These are phyloP conservation scores for Taiwanofungus camphoratus DNA, from an alignment of 1,284 basidiomycete genomes.

Conservation along the genomic window DNA sequence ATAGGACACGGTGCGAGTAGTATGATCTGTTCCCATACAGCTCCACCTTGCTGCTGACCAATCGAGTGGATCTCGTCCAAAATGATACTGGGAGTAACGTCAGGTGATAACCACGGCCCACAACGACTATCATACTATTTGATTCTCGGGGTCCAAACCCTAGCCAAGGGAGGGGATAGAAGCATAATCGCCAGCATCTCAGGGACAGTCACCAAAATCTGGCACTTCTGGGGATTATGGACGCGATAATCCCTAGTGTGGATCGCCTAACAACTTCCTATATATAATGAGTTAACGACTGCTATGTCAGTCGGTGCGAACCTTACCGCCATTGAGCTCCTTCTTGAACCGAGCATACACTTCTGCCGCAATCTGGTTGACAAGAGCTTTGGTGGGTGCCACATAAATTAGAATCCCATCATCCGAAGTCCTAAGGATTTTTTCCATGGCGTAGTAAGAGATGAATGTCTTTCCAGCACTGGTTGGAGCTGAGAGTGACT, in stretches of 20 bases:
- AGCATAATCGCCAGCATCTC: slow-evolving; percentile 65
- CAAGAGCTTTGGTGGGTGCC: slow-evolving; percentile 69
- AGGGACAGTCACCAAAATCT: slow-evolving; percentile 68
- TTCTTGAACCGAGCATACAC: slow-evolving; percentile 66
- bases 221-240: slow-evolving; percentile 58
- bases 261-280: slow-evolving; percentile 59
- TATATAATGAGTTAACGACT: background rate
- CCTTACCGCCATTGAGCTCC: slow-evolving; percentile 41
- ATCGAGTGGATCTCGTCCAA: slow-evolving; percentile 71
- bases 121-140: slow-evolving; percentile 39
- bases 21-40: slow-evolving; percentile 68
- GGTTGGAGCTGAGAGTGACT: slow-evolving; percentile 43
- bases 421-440: slow-evolving; percentile 51
- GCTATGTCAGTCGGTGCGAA: too few species aligned
- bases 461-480: slow-evolving; percentile 75
- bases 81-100: slow-evolving; percentile 44
- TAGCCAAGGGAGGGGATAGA: slow-evolving; percentile 56
- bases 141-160: slow-evolving; percentile 55
- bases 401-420: slow-evolving; percentile 68
- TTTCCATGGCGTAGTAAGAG: slow-evolving; percentile 72
- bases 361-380: slow-evolving; percentile 64
- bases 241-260: slow-evolving; percentile 65
- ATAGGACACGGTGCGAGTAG: slow-evolving; percentile 62
- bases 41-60: slow-evolving; percentile 60
- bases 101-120: background rate